Percentiles rank a stretch among this genome's conserved stretches.
phyloP scores from a whole-genome alignment of 768 basidiomycete genomes.

The Rhodotorula diobovata region DNA sequence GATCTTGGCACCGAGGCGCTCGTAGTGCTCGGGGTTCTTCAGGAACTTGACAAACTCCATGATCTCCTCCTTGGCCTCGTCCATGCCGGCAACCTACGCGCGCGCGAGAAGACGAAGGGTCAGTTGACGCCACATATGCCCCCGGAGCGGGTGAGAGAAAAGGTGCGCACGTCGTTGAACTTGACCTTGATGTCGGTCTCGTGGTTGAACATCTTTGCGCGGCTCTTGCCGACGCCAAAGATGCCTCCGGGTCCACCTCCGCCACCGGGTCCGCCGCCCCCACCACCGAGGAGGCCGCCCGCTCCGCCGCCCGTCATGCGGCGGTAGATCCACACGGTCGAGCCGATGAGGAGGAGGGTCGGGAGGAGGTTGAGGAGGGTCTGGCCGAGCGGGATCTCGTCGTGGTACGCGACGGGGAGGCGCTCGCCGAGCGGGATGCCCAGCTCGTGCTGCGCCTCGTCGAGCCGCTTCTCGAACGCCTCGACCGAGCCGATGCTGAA shows the following conservation, averaged over 20 bases:
- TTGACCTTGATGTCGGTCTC: constrained; percentile 88
- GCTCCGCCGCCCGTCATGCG: constrained; percentile 53
- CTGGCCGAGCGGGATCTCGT: constrained; percentile 79
- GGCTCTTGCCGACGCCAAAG: constrained; percentile 94
- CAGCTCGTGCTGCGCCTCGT: constrained; percentile 86
- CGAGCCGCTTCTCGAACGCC: constrained; percentile 89
- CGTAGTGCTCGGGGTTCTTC: constrained; percentile 89
- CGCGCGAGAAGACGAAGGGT: neutral
- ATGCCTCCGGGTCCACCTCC: constrained; percentile 74
- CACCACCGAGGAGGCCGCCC: constrained; percentile 57
- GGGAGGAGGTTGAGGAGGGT: constrained; percentile 86
- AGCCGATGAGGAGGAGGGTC: constrained; percentile 83
- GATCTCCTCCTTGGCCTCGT: constrained; percentile 99
- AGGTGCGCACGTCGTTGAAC: constrained; percentile 65
- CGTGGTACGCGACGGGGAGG: constrained; percentile 93
- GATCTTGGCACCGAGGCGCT: constrained; percentile 95
- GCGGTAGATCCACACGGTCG: constrained; percentile 79
- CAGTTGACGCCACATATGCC: neutral
- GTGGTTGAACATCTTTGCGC: constrained; percentile 88
- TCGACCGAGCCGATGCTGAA: constrained; percentile 98
- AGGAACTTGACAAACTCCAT: constrained; percentile 99
- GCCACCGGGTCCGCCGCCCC: constrained; percentile 42
- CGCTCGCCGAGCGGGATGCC: constrained; percentile 87
- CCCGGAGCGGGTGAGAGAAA: neutral
- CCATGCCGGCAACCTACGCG: constrained; percentile 85